A percentile compares a stretch with the other conserved stretches of the same genome.
These are phyloP conservation scores for Starmerella sirachaensis DNA, from an alignment of 805 yeast species.

Conservation along the genomic window DNA sequence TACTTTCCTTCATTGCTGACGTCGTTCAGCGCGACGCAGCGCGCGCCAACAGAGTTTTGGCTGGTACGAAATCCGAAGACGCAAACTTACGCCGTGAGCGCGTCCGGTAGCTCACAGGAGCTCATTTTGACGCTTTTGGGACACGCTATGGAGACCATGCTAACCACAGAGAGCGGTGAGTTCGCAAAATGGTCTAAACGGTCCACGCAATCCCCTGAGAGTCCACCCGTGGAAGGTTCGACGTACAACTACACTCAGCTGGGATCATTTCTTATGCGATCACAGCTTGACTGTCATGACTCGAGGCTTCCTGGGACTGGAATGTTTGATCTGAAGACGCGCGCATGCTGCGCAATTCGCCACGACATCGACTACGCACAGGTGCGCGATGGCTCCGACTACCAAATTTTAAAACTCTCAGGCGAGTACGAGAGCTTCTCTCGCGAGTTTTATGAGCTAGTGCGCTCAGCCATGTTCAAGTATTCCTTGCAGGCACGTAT, in stretches of 20 bases:
- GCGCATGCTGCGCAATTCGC: conserved; percentile 81
- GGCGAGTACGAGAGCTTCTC: conserved; percentile 75
- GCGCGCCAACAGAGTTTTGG: conserved; percentile 45
- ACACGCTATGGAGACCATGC: conserved; percentile 60
- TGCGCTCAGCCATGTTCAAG: conserved; percentile 65
- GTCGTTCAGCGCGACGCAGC: conserved; percentile 36
- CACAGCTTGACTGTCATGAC: conserved; percentile 81
- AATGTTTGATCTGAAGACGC: conserved; percentile 78
- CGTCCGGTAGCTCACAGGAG: conserved; percentile 54
- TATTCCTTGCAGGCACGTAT: conserved; percentile 85
- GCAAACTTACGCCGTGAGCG: conserved; percentile 50
- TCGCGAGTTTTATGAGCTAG: conserved; percentile 64
- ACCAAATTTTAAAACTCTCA: conserved; percentile 47
- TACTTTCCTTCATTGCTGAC: conserved; percentile 31
- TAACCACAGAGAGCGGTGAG: conserved; percentile 48
- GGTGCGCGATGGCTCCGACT: conserved; percentile 46
- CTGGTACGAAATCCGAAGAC: conserved; percentile 36
- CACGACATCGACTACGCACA: conserved; percentile 58
- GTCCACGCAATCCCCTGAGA: conserved; percentile 4
- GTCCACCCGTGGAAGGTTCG: conserved; percentile 7
- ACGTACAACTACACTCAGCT: conserved; percentile 64
- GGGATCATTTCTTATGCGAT: conserved; percentile 66
- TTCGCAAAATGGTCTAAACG: conserved; percentile 35
- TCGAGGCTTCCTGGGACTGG: conserved; percentile 75
- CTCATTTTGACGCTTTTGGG: conserved; percentile 65